phyloP scores from a whole-genome alignment of 371 early-diverging fungal genomes.

The Mucor lusitanicus region DNA sequence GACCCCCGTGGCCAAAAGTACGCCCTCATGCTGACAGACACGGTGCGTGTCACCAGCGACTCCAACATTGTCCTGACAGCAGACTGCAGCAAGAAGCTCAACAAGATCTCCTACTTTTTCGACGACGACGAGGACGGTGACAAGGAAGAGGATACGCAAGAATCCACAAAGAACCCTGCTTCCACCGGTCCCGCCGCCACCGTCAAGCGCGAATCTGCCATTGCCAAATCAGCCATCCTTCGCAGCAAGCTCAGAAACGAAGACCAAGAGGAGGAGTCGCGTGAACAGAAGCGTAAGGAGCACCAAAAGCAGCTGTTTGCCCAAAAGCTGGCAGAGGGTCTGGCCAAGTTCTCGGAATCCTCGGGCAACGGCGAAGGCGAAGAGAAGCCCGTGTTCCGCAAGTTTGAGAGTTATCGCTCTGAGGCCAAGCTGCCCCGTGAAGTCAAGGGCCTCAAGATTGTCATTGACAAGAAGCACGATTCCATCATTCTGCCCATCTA shows the following conservation, averaged over 20 bases:
- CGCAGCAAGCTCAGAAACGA: constrained; percentile 89
- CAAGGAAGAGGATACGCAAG: constrained; percentile 26
- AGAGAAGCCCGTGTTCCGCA: constrained; percentile 73
- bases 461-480: constrained; percentile 89
- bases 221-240: constrained; percentile 76
- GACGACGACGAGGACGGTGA: constrained; percentile 63
- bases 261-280: constrained; percentile 78
- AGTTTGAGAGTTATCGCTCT: constrained; percentile 94
- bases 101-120: constrained; percentile 80
- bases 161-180: constrained; percentile 22
- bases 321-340: constrained; percentile 76
- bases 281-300: constrained; percentile 75
- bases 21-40: constrained; percentile 84
- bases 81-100: constrained; percentile 69
- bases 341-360: constrained; percentile 73
- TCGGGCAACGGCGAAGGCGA: constrained; percentile 65
- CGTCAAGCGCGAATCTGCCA: constrained; percentile 18
- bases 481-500: constrained; percentile 96
- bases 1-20: constrained; percentile 76
- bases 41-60: constrained; percentile 71
- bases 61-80: constrained; percentile 70
- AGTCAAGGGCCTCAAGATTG: constrained; percentile 75
- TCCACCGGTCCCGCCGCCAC: constrained; percentile 14
- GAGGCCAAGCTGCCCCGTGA: constrained; percentile 85
- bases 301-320: constrained; percentile 89